Evolutionary conservation across 352 stramenopile species (phyloP).

Genomic region (Phytophthora fragariae): DNA sequence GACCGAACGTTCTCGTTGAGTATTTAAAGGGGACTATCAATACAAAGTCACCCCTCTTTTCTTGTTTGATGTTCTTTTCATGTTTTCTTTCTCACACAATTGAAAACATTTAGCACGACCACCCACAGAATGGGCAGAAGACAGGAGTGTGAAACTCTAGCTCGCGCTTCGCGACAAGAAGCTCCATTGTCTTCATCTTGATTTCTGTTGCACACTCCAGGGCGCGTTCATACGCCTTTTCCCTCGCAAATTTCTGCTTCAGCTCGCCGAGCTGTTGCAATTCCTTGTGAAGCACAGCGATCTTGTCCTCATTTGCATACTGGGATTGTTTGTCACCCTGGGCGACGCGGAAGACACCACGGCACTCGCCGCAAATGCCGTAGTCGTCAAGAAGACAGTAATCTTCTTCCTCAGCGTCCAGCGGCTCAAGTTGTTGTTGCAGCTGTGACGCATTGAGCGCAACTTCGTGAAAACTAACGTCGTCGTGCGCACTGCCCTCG

Average conservation of each 20-base stretch:
- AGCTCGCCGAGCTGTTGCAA: conserved; percentile 28
- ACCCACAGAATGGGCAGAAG: conserved; percentile 61
- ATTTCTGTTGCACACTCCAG: conserved; percentile 42
- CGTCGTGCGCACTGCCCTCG: neutral
- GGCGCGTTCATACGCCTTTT: conserved; percentile 45
- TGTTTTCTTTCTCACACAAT: neutral
- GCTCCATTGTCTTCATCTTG: conserved; percentile 32
- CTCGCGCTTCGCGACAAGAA: conserved; percentile 35
- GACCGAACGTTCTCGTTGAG: conserved; percentile 38
- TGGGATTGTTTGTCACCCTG: conserved; percentile 40
- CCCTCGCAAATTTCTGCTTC: conserved; percentile 41
- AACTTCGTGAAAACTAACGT: conserved; percentile 37
- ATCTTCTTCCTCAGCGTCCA: conserved; percentile 31
- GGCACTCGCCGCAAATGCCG: conserved; percentile 57
- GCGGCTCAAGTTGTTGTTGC: conserved; percentile 37
- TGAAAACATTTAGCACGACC: conserved; percentile 11
- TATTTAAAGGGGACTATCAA: conserved; percentile 42
- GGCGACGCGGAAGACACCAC: conserved; percentile 52
- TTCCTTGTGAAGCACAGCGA: conserved; percentile 25
- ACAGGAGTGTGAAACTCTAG: conserved; percentile 49
- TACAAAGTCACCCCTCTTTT: conserved; percentile 8
- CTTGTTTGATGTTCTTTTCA: conserved; percentile 6
- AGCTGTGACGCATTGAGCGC: conserved; percentile 39
- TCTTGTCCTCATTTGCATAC: conserved; percentile 36
- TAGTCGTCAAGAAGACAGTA: conserved; percentile 38